Percentiles rank a stretch among this genome's conserved stretches.
Conservation (phyloP, 2,329 filamentous ascomycete genomes). For the Clonostachys rosea region DNA sequence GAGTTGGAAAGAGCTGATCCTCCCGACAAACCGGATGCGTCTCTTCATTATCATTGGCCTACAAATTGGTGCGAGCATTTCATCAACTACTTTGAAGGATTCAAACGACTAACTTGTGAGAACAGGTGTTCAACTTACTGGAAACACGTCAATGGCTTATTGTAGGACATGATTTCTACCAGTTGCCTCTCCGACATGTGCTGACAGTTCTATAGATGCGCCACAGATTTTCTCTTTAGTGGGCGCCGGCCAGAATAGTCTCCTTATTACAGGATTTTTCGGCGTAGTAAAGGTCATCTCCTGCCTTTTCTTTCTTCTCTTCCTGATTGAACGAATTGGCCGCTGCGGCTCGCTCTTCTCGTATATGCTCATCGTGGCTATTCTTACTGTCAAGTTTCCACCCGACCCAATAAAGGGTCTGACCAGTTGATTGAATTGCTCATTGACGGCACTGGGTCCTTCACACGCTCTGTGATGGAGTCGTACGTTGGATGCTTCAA, state of each 20-base stretch:
- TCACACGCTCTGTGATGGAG: no score
- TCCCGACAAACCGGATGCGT: slow-evolving; percentile 40
- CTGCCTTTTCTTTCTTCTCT: slow-evolving; percentile 38
- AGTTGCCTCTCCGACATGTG: background rate
- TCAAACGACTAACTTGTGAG: no score
- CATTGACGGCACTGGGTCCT: no score
- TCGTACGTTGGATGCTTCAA: no score
- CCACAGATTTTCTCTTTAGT: slow-evolving; percentile 46
- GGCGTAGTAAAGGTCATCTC: slow-evolving; percentile 45
- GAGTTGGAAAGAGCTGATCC: slow-evolving; percentile 31
- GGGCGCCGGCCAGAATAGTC: slow-evolving; percentile 38
- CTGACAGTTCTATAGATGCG: slow-evolving; percentile 21
- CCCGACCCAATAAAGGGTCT: slow-evolving; percentile 19
- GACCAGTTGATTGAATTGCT: no score
- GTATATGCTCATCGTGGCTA: slow-evolving; percentile 47
- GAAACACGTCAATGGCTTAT: slow-evolving; percentile 45
- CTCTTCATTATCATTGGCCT: slow-evolving; percentile 43
- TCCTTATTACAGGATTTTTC: slow-evolving; percentile 47
- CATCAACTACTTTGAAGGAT: no score
- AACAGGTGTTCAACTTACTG: slow-evolving; percentile 36
- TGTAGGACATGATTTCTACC: slow-evolving; percentile 19
- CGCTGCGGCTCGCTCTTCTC: slow-evolving; percentile 40
- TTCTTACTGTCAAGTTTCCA: slow-evolving; percentile 39
- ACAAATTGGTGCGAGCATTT: slow-evolving; percentile 28
- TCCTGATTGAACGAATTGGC: slow-evolving; percentile 43